These are phyloP conservation scores for Intubia oerlemansii DNA, from an alignment of 2,329 filamentous ascomycete species.

Conservation along the genomic window DNA sequence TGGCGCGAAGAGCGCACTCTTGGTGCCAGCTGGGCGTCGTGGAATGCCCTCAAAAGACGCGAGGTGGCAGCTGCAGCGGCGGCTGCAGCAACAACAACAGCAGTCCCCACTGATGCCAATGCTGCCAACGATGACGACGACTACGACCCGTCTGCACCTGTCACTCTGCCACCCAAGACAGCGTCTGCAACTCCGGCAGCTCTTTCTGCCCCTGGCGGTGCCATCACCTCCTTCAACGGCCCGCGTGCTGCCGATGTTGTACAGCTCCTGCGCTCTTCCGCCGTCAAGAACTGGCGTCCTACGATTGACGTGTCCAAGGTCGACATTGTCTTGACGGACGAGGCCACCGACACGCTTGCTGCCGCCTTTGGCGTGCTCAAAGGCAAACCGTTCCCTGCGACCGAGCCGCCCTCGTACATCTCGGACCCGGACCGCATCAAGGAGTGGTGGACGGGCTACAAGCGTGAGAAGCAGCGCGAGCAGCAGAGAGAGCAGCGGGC, in stretches of 20 bases:
- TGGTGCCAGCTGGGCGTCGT: constrained; percentile 7
- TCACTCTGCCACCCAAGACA: neutral
- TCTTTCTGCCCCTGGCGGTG: neutral
- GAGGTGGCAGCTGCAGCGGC: constrained; percentile 1
- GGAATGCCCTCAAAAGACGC: constrained; percentile 5
- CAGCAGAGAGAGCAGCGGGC: constrained; percentile 15
- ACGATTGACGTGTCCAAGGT: constrained; percentile 18
- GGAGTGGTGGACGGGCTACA: constrained; percentile 30
- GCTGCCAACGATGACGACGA: constrained; percentile 2
- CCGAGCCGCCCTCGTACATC: constrained; percentile 30
- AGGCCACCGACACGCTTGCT: too few species aligned
- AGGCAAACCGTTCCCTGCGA: constrained; percentile 25
- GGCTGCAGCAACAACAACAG: constrained; percentile 3
- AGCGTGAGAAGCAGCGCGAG: constrained; percentile 13
- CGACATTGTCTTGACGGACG: too few species aligned
- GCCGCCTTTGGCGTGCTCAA: constrained; percentile 19
- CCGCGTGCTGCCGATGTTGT: constrained; percentile 20
- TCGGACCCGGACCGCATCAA: constrained; percentile 22
- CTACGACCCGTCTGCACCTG: constrained; percentile 2
- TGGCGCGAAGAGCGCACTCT: constrained; percentile 19
- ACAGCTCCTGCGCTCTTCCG: constrained; percentile 21
- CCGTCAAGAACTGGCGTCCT: constrained; percentile 19
- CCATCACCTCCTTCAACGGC: constrained; percentile 3
- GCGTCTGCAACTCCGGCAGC: too few species aligned
- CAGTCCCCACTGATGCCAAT: too few species aligned